Conservation (phyloP, 2,329 filamentous ascomycete genomes). For the Xylariaceae sp. region DNA sequence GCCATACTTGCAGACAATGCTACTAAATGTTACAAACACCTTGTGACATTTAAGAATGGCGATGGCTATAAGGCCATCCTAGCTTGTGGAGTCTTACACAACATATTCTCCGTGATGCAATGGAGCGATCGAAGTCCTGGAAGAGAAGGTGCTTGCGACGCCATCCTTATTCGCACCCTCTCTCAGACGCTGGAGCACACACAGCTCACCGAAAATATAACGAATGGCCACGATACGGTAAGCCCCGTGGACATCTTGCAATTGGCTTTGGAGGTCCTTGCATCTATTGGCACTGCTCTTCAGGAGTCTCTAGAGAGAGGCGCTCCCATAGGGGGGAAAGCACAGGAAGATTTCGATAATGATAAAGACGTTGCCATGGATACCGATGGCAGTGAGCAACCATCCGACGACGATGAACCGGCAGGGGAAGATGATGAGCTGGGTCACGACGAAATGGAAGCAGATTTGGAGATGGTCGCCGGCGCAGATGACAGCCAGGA, state of each 20-base stretch:
- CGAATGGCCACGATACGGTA: slow-evolving; percentile 43
- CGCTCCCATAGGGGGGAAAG: slow-evolving; percentile 39
- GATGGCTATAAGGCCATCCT: slow-evolving; percentile 54
- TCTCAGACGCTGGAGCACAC: slow-evolving; percentile 43
- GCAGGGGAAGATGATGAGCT: slow-evolving; percentile 53
- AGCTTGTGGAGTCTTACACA: slow-evolving; percentile 64
- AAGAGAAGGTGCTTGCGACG: slow-evolving; percentile 53
- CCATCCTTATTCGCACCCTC: slow-evolving; percentile 51
- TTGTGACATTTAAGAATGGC: slow-evolving; percentile 53
- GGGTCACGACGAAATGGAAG: slow-evolving; percentile 59
- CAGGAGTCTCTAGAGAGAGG: slow-evolving; percentile 54
- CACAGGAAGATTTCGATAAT: slow-evolving; percentile 42
- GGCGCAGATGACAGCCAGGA: slow-evolving; percentile 49
- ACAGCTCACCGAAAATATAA: slow-evolving; percentile 28
- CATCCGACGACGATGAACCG: slow-evolving; percentile 45
- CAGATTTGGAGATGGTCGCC: slow-evolving; percentile 67
- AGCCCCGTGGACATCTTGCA: slow-evolving; percentile 51
- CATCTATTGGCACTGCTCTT: slow-evolving; percentile 64
- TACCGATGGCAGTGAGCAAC: slow-evolving; percentile 41
- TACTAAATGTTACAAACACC: slow-evolving; percentile 50
- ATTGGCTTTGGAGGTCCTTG: slow-evolving; percentile 63
- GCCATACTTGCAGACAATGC: slow-evolving; percentile 54
- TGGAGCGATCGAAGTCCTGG: slow-evolving; percentile 57
- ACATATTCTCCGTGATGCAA: slow-evolving; percentile 57
- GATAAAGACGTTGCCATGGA: slow-evolving; percentile 43